phyloP scores from a whole-genome alignment of 352 stramenopile species.

The Globisporangium lucens region DNA sequence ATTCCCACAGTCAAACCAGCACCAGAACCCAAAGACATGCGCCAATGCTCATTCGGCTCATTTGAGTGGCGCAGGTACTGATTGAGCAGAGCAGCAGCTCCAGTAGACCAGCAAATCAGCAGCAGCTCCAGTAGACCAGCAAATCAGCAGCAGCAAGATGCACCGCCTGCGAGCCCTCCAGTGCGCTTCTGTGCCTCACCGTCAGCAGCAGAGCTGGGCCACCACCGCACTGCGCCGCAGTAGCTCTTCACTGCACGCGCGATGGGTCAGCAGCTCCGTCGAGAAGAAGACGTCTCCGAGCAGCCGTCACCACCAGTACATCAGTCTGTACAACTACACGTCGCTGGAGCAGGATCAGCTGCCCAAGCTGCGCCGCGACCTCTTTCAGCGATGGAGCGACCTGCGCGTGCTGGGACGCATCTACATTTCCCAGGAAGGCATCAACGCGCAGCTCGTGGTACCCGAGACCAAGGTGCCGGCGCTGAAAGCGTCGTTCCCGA shows the following conservation, averaged over 20 bases:
- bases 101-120: not conserved
- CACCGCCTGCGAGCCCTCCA: conserved; percentile 1
- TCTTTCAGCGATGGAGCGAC: conserved; percentile 38
- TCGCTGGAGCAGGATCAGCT: conserved; percentile 26
- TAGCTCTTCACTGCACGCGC: not conserved
- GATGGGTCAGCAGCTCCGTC: not conserved
- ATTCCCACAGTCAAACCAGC: not conserved
- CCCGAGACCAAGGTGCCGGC: conserved; percentile 65
- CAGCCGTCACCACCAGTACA: conserved; percentile 24
- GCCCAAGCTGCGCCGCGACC: conserved; percentile 27
- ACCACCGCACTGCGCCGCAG: not conserved
- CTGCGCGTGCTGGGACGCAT: conserved; percentile 66
- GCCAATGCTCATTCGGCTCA: not conserved
- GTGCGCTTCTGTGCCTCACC: not conserved
- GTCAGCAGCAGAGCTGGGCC: not conserved
- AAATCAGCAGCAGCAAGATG: not conserved
- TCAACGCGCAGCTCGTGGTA: conserved; percentile 95
- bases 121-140: not conserved
- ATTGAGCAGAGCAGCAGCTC: not conserved
- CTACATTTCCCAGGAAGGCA: conserved; percentile 92
- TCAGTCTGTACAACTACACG: conserved; percentile 54
- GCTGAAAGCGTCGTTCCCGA: conserved; percentile 40
- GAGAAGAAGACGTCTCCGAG: not conserved
- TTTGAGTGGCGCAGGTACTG: not conserved
- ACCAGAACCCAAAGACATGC: conserved; percentile 9